A percentile compares a stretch with the other conserved stretches of the same genome.
Evolutionary conservation across 768 basidiomycete species (phyloP).

Genomic region (Fibroporia radiculosa): DNA sequence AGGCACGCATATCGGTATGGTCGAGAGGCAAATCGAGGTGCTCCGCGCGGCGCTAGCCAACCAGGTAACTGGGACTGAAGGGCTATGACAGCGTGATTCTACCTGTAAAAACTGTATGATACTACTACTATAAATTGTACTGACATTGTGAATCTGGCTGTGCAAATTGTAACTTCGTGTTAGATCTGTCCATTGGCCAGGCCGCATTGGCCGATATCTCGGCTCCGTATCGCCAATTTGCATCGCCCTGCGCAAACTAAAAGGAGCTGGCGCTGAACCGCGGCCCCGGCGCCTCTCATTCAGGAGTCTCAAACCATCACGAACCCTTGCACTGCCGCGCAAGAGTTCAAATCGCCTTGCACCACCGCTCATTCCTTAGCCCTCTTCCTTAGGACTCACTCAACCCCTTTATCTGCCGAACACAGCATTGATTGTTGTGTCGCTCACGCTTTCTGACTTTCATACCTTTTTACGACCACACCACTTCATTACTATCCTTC

Average conservation of each 20-base stretch:
- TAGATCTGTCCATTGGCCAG: no score
- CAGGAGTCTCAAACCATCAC: constrained; percentile 3
- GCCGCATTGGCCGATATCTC: no score
- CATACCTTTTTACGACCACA: constrained; percentile 9
- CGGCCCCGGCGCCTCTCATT: no score
- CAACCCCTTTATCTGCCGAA: constrained; percentile 1
- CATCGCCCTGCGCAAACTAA: no score
- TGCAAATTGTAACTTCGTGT: no score
- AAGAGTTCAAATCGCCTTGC: not conserved
- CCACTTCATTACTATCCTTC: constrained; percentile 5
- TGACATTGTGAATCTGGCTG: no score
- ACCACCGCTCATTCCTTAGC: constrained; percentile 6
- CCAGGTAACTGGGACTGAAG: no score
- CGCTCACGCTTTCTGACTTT: constrained; percentile 5
- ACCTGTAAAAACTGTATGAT: no score
- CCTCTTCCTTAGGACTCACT: not conserved
- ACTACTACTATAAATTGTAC: no score
- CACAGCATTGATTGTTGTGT: constrained; percentile 21
- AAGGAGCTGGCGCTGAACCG: no score
- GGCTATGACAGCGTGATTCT: no score
- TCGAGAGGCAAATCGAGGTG: constrained; percentile 77
- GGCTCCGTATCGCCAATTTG: no score
- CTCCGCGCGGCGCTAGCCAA: constrained; percentile 49
- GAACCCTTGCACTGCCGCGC: constrained; percentile 5
- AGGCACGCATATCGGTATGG: constrained; percentile 79